Evolutionary conservation across 257 asterid species (phyloP), one percentile per base, ranked within the genome.

Genomic region (Rhazya stricta): DNA sequence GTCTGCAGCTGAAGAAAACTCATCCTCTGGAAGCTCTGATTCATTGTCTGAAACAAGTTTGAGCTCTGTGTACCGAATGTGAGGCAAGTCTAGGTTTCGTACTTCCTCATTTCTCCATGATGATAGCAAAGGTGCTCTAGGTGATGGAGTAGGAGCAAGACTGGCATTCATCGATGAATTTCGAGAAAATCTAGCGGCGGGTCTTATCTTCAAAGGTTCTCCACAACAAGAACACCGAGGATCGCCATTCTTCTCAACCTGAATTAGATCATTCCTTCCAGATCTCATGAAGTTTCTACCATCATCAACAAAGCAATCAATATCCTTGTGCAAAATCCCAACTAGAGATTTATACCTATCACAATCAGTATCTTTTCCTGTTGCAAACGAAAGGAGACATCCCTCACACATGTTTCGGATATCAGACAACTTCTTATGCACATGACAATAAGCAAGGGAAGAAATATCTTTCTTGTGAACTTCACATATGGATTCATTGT

Each of bases 381-480:
- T 80, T 30, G 93, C 86, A 62, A 85, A 88, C 0, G 98, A 88
- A 15, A 92, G 85, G 65, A 92, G 97, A 73, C 99, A 89, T 0
- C 89, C 85, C 12, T 85, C 96, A 62, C 97, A 92, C 94, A 92
- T 91, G 83, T 54, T 83, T 3, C 87, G 88, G 6, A 89, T 83
- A 74, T 92, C 94, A 3, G 96, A 89, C 27, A 92, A 85, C 79
- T 83, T 89, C 80, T 73, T 85, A 74, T 95, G 98, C 58, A 86
- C 87, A 73, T 89, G 92, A 85, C 98, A 95, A 77, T 89, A 95
- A 23, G 97, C 91, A 68, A 92, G 91, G 71, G 98, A 77, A 5
- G 98, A 91, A 36, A 92, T 82, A 71, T 88, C 92, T 76, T 81
- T 85, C 83, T 91, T 92, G 86, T 92, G 99, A n/a, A 25, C 85